Percentiles rank a stretch among this genome's conserved stretches.
These are phyloP conservation scores for Talaromyces trachyspermus DNA, from an alignment of 495 filamentous ascomycete genomes.

Conservation along the genomic window DNA sequence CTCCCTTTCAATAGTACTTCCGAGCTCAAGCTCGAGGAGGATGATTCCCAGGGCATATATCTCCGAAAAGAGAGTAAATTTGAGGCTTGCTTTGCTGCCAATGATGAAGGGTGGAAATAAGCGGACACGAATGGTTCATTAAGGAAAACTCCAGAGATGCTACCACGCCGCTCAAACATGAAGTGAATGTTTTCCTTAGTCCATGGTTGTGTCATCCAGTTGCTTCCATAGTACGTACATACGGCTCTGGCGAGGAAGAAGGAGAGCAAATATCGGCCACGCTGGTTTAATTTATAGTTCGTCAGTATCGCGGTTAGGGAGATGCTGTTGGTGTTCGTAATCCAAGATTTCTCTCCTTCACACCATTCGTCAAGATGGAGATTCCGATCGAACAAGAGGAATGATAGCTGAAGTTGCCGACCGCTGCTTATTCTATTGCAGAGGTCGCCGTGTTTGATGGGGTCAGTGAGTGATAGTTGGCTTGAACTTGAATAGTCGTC, in stretches of 20 bases:
- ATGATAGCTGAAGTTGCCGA: neutral
- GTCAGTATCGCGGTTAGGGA: neutral
- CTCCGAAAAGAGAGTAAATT: neutral
- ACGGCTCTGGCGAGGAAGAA: neutral
- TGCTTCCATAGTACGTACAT: neutral
- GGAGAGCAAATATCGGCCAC: neutral
- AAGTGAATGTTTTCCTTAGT: neutral
- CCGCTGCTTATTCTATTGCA: neutral
- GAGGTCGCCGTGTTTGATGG: neutral
- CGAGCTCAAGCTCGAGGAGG: neutral
- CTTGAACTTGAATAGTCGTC: neutral
- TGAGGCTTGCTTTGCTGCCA: neutral
- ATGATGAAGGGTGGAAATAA: neutral
- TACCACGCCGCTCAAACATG: neutral
- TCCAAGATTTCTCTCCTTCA: neutral
- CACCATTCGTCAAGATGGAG: neutral
- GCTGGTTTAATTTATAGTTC: neutral
- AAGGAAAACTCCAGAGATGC: neutral
- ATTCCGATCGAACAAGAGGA: neutral
- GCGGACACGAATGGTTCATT: neutral
- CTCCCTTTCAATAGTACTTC: neutral
- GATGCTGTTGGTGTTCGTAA: neutral
- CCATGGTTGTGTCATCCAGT: neutral
- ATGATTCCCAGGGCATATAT: neutral
- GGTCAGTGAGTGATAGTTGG: neutral